phyloP scores from a whole-genome alignment of 2,329 filamentous ascomycete genomes.

The Ceratocystis colombiana region DNA sequence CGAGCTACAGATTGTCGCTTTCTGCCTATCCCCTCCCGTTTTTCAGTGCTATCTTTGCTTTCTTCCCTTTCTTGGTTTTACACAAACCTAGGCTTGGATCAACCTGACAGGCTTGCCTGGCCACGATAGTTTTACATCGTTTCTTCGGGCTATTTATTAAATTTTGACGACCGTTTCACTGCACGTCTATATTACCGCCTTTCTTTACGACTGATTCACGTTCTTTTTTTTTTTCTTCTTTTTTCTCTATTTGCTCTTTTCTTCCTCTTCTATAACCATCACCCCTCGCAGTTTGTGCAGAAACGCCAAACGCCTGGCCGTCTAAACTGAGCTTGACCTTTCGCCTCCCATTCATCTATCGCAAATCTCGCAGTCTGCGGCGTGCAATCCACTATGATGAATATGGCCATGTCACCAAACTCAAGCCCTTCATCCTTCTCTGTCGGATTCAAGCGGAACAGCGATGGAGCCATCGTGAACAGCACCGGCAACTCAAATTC shows the following conservation, averaged over 20 bases:
- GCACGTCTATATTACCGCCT: too few species aligned
- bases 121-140: too few species aligned
- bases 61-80: too few species aligned
- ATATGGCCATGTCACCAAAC: conserved; percentile 14
- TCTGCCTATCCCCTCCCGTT: too few species aligned
- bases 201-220: too few species aligned
- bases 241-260: neutral
- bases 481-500: neutral
- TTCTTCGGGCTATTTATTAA: too few species aligned
- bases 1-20: too few species aligned
- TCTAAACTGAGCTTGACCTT: neutral
- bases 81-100: too few species aligned
- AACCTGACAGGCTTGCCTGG: too few species aligned
- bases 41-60: too few species aligned
- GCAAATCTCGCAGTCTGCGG: neutral
- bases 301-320: conserved; percentile 17
- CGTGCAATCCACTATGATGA: neutral
- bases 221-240: neutral
- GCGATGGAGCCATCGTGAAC: conserved; percentile 13
- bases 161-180: too few species aligned
- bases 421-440: conserved; percentile 6
- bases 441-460: conserved; percentile 24
- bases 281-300: conserved; percentile 14
- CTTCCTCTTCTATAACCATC: neutral
- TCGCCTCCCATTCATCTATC: conserved; percentile 1